Conservation (phyloP, 805 yeast genomes). For the Scheffersomyces spartinae region DNA sequence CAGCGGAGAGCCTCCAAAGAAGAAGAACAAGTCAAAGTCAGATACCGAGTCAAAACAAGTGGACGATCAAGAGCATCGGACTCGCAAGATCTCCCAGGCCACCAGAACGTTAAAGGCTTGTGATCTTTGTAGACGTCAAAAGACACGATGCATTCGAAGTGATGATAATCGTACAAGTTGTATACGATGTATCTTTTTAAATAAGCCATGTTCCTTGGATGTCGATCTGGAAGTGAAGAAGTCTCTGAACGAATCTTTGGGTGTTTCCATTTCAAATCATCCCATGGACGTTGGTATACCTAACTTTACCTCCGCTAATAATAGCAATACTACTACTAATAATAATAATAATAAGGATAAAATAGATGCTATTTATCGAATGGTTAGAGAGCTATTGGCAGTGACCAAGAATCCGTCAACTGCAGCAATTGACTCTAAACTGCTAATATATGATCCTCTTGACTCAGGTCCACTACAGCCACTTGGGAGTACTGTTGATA, state of each 20-base stretch:
- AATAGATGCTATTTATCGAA: too few species aligned
- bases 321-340: neutral
- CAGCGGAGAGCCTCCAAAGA: conserved; percentile 3
- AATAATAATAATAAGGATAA: conserved; percentile 1
- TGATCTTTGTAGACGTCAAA: conserved; percentile 41
- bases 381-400: too few species aligned
- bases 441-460: too few species aligned
- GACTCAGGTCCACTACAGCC: too few species aligned
- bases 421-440: too few species aligned
- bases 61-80: too few species aligned
- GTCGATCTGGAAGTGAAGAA: neutral
- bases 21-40: conserved; percentile 13
- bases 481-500: too few species aligned
- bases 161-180: conserved; percentile 36
- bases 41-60: too few species aligned
- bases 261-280: conserved; percentile 5
- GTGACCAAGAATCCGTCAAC: too few species aligned
- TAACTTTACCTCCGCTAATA: conserved; percentile 1
- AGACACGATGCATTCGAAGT: conserved; percentile 52
- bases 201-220: conserved; percentile 41
- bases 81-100: too few species aligned
- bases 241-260: conserved; percentile 1
- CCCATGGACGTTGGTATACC: conserved; percentile 1
- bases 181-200: conserved; percentile 45
- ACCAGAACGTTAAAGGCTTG: conserved; percentile 43